Evolutionary conservation across 2,329 filamentous ascomycete genomes (phyloP).

Genomic region (Trichoderma endophyticum): DNA sequence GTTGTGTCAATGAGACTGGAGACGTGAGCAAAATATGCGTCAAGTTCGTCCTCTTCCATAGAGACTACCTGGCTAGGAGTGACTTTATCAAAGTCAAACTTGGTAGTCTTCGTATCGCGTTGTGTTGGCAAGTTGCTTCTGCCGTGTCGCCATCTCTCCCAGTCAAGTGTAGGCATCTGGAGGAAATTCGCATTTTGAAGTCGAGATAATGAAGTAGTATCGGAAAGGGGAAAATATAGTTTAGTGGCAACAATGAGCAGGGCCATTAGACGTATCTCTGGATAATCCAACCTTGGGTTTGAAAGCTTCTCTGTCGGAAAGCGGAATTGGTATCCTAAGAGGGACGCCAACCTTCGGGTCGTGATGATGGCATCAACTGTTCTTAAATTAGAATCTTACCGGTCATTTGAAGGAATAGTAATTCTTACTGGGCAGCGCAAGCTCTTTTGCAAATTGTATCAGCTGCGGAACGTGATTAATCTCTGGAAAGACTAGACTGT

Average conservation of each 20-base stretch:
- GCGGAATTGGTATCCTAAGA: constrained; percentile 49
- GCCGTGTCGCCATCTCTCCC: constrained; percentile 63
- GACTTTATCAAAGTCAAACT: constrained; percentile 47
- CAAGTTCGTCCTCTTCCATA: constrained; percentile 59
- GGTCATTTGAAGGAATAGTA: neutral
- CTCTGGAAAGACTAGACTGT: constrained; percentile 67
- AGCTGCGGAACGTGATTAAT: constrained; percentile 68
- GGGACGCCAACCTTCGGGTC: constrained; percentile 44
- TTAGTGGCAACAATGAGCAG: constrained; percentile 75
- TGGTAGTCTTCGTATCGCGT: constrained; percentile 16
- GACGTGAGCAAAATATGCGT: constrained; percentile 58
- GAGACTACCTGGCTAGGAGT: constrained; percentile 59
- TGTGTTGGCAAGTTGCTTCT: constrained; percentile 35
- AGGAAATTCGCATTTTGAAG: constrained; percentile 10
- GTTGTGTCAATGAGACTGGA: constrained; percentile 32
- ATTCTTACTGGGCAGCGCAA: constrained; percentile 68
- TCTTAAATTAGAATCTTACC: constrained; percentile 28
- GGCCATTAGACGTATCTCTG: constrained; percentile 71
- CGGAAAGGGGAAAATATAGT: constrained; percentile 72
- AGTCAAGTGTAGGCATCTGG: constrained; percentile 53
- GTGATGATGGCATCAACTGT: constrained; percentile 51
- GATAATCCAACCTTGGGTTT: constrained; percentile 55
- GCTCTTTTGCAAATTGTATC: constrained; percentile 64
- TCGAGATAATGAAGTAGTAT: constrained; percentile 39
- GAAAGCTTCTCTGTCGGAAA: constrained; percentile 50